A percentile compares a stretch with the other conserved stretches of the same genome.
Evolutionary conservation across 805 yeast species (phyloP).

Genomic region (Groenewaldozyma tartarivorans): DNA sequence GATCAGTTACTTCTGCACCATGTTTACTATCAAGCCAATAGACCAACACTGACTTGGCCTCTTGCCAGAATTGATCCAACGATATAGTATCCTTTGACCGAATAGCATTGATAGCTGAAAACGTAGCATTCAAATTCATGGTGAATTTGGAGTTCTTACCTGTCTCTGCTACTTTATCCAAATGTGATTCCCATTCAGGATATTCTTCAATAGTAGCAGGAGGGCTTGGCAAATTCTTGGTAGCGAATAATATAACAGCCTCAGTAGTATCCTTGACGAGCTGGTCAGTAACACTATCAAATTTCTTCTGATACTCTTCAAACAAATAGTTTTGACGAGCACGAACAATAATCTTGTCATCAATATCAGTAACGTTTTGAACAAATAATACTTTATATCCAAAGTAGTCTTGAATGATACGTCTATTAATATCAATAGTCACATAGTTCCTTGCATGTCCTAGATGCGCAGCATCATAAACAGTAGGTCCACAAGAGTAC

Average conservation of each 20-base stretch:
- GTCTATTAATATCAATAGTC: conserved; percentile 83
- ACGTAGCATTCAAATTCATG: conserved; percentile 66
- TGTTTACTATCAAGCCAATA: conserved; percentile 59
- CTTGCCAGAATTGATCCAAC: conserved; percentile 31
- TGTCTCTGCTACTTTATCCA: conserved; percentile 41
- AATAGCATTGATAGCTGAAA: conserved; percentile 39
- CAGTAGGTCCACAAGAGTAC: conserved; percentile 99
- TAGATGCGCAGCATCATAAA: conserved; percentile 92
- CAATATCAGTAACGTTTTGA: conserved; percentile 97
- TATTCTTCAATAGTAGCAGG: conserved; percentile 4
- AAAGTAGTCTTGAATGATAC: conserved; percentile 82
- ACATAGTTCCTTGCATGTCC: conserved; percentile 98
- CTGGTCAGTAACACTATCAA: conserved; percentile 21
- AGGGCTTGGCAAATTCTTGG: conserved; percentile 28
- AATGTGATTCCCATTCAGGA: conserved; percentile 4
- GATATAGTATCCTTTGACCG: conserved; percentile 15
- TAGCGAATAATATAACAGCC: conserved; percentile 42
- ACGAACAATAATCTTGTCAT: conserved; percentile 89
- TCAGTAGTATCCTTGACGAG: conserved; percentile 28
- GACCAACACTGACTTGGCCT: conserved; percentile 67
- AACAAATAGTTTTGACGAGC: conserved; percentile 85
- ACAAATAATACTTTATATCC: conserved; percentile 82
- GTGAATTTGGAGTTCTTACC: conserved; percentile 69
- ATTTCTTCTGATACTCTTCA: conserved; percentile 40
- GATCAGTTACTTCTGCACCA: conserved; percentile 77